Evolutionary conservation across 805 yeast species (phyloP), one percentile per base, ranked within the genome.

Genomic region (Sugiyamaella marilandica): DNA sequence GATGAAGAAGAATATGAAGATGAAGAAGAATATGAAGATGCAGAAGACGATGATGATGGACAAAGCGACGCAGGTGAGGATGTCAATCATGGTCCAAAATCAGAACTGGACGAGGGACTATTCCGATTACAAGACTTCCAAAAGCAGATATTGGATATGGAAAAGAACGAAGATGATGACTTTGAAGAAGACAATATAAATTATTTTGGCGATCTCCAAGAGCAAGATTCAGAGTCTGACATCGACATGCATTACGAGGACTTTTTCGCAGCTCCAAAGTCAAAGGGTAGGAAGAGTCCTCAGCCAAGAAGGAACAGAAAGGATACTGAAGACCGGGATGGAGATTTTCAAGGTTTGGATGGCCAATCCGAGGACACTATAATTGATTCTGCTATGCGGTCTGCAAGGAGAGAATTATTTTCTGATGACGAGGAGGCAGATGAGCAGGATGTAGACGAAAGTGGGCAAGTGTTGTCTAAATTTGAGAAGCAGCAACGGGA

Each of bases 41-140:
- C 50, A 0, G 68, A 62, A 3, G 70, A 63, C 11, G 64, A 56
- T 4, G 62, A 55, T 14, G 62, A 51, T 10, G 66, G 59, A 5
- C 65, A 60, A 5, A 68, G 63, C 5, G 62, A 59, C 5, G 71
- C 61, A 16, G 66, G 61, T 19, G 64, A 54, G 2, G 63, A 60
- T 13, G 66, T 61, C 14, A 55, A 59, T n/a, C 21, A n/a, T n/a
- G 24, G 44, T 36, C 48, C 47, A 11, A 45, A 54, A 29, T 54
- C 59, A 14, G 57, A 90, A 1, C 74, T 91, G 31, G 87, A 91
- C 64, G 95, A 88, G 62, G 87, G 82, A 5, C 84, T 90, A 60
- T 92, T 92, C 65, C 82, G 87, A 55, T 80, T 92, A 41, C 95
- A 89, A 59, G 87, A 85, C 50, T 92, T 87, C 73, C 87, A 85